Conservation (phyloP, 352 stramenopile species). For the Pythium pectinolyticum region DNA sequence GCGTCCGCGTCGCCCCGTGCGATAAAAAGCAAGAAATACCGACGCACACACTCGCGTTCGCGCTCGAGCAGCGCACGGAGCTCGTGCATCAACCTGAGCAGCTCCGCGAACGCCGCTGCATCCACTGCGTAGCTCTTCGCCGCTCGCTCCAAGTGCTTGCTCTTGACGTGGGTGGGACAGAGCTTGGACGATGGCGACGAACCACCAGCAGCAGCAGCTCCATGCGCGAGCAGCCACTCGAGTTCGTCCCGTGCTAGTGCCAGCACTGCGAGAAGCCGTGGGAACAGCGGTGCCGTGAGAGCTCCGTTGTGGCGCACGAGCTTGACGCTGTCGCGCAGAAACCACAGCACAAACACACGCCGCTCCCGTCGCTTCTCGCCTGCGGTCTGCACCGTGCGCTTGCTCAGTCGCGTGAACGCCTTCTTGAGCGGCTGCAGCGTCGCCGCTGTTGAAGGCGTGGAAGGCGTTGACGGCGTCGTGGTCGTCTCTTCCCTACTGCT, state of each 20-base stretch:
- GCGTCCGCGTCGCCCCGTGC: slow-evolving; percentile 44
- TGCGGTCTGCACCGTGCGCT: slow-evolving; percentile 43
- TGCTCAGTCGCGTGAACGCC: slow-evolving; percentile 41
- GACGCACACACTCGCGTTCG: slow-evolving; percentile 12
- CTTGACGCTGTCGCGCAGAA: slow-evolving; percentile 35
- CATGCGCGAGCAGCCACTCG: slow-evolving; percentile 54
- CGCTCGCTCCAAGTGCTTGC: slow-evolving; percentile 49
- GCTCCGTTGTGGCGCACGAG: slow-evolving; percentile 44
- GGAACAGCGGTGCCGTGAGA: slow-evolving; percentile 46
- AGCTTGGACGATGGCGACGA: slow-evolving; percentile 21
- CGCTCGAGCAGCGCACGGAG: slow-evolving; percentile 2
- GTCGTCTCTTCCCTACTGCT: no score
- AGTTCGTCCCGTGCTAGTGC: slow-evolving; percentile 42
- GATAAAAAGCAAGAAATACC: slow-evolving; percentile 38
- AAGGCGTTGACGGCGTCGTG: no score
- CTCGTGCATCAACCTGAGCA: slow-evolving; percentile 8
- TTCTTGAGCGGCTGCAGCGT: slow-evolving; percentile 39
- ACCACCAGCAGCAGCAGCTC: background rate
- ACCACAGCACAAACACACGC: slow-evolving; percentile 40
- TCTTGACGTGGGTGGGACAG: slow-evolving; percentile 45
- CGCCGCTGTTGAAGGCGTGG: no score
- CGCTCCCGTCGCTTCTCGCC: slow-evolving; percentile 39
- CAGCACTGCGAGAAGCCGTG: slow-evolving; percentile 42
- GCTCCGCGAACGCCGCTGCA: background rate
- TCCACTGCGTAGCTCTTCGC: slow-evolving; percentile 20